Conservation (phyloP, 1,284 basidiomycete genomes). For the Meripilus lineatus region DNA sequence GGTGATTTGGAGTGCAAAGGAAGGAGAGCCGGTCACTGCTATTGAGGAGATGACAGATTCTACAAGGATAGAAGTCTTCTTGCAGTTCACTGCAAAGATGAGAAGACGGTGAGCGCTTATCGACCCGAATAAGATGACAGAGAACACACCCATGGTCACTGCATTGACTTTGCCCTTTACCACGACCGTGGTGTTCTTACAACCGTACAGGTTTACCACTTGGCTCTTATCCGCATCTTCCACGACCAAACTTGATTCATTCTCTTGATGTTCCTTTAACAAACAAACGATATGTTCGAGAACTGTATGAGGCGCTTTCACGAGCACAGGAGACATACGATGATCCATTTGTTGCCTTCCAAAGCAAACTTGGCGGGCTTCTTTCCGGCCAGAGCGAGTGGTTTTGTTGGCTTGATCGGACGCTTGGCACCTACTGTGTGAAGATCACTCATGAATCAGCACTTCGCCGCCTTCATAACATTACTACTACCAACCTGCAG, state of each 20-base stretch:
- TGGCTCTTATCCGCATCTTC: constrained; percentile 82
- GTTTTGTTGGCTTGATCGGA: constrained; percentile 78
- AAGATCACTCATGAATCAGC: neutral
- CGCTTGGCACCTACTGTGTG: constrained; percentile 44
- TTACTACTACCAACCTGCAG: constrained; percentile 14
- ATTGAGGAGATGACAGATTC: constrained; percentile 90
- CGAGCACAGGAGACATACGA: too few species aligned
- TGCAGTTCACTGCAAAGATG: constrained; percentile 77
- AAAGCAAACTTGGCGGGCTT: constrained; percentile 90
- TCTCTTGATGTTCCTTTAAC: constrained; percentile 88
- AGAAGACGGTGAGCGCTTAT: constrained; percentile 1
- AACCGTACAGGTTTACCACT: constrained; percentile 86
- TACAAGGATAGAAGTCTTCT: constrained; percentile 84
- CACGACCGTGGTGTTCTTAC: constrained; percentile 86
- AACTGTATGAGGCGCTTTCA: neutral
- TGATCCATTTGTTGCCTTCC: constrained; percentile 92
- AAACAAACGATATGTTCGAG: neutral
- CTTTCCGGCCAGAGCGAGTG: constrained; percentile 75
- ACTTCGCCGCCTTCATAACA: neutral
- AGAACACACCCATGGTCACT: constrained; percentile 74
- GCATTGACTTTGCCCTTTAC: constrained; percentile 97
- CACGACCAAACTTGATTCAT: constrained; percentile 71
- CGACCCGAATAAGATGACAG: neutral
- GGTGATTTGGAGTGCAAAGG: constrained; percentile 91
- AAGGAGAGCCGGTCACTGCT: constrained; percentile 86